A percentile compares a stretch with the other conserved stretches of the same genome.
Conservation (phyloP, 1,284 basidiomycete species). For the Trametes pubescens region DNA sequence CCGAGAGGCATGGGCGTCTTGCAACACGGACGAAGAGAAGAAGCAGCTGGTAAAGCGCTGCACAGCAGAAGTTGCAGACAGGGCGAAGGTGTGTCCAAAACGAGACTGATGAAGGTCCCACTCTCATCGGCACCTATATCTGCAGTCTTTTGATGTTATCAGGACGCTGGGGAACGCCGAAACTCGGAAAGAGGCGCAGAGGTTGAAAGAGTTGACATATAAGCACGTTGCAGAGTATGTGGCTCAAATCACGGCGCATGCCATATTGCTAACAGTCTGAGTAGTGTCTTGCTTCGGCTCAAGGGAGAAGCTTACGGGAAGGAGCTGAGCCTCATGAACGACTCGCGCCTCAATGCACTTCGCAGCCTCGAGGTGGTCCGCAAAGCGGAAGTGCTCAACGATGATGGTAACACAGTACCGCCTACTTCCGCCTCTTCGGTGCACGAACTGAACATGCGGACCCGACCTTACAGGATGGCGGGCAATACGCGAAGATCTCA, state of each 20-base stretch:
- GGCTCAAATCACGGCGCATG: no score
- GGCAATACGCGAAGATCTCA: background rate
- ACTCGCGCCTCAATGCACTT: no score
- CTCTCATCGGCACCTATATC: no score
- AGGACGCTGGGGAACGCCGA: no score
- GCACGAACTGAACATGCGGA: background rate
- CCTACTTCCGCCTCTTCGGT: background rate
- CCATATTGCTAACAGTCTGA: background rate
- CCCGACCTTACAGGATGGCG: background rate
- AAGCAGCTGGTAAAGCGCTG: background rate
- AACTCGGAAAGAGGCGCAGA: background rate
- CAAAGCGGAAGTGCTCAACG: no score
- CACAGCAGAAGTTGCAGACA: background rate
- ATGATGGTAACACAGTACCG: no score
- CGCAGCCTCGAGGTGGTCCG: no score
- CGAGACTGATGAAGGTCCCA: no score
- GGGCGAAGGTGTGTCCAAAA: background rate
- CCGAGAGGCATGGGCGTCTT: slow-evolving; percentile 1
- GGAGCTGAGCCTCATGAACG: background rate
- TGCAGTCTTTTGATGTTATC: no score
- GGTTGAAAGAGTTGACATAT: background rate
- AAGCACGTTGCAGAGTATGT: background rate
- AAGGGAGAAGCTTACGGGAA: background rate
- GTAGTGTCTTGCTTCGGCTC: background rate
- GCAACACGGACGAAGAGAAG: slow-evolving; percentile 8